These are phyloP conservation scores for Neopestalotiopsis rosae DNA, from an alignment of 2,329 filamentous ascomycete species.

Conservation along the genomic window DNA sequence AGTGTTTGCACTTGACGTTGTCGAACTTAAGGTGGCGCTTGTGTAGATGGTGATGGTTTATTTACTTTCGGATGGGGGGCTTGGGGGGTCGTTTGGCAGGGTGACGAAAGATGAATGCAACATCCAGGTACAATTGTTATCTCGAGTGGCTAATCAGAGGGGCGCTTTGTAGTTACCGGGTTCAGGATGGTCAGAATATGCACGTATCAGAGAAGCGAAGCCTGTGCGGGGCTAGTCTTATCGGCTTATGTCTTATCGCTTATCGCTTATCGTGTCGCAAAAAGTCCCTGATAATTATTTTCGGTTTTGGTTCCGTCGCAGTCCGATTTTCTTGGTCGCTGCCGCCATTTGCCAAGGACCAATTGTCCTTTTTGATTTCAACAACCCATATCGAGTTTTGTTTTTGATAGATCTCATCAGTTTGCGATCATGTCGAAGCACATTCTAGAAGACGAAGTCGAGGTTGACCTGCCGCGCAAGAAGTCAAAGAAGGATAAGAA, in stretches of 20 bases:
- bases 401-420: background rate
- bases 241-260: background rate
- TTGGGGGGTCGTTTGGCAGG: slow-evolving; percentile 7
- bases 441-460: slow-evolving; percentile 36
- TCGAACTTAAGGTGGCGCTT: background rate
- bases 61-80: slow-evolving; percentile 16
- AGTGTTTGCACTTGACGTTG: background rate
- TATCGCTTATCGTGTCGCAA: slow-evolving; percentile 17
- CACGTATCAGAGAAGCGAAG: background rate
- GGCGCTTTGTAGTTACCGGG: background rate
- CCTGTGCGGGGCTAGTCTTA: slow-evolving; percentile 10
- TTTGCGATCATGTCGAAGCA: slow-evolving; percentile 37
- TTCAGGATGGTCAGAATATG: background rate
- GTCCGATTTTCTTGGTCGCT: background rate
- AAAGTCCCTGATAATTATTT: slow-evolving; percentile 14
- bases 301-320: background rate
- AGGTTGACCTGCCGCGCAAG: slow-evolving; percentile 38
- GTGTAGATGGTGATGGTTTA: slow-evolving; percentile 6
- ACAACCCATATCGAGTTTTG: background rate
- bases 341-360: background rate
- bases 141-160: background rate
- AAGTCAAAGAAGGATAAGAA: slow-evolving; percentile 48
- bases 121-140: background rate
- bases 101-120: slow-evolving; percentile 10
- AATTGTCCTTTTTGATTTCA: background rate